These are phyloP conservation scores for Xylariaceae sp. DNA, from an alignment of 2,329 filamentous ascomycete genomes.

Conservation along the genomic window DNA sequence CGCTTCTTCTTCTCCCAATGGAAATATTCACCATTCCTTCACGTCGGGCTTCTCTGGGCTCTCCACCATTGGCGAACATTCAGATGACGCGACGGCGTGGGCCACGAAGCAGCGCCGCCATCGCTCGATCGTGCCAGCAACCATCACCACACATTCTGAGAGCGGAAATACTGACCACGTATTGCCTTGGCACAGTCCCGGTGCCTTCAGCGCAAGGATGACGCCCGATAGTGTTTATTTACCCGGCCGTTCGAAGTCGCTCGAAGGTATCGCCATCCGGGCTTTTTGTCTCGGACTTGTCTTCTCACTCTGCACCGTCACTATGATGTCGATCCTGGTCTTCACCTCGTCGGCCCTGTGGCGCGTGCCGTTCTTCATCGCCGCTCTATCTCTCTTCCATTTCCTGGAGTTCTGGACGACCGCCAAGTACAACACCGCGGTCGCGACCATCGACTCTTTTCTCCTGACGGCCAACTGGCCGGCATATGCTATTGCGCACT, in stretches of 20 bases:
- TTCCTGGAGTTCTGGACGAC: conserved; percentile 96
- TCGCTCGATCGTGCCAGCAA: conserved; percentile 11
- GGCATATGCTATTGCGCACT: conserved; percentile 78
- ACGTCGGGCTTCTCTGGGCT: conserved; percentile 19
- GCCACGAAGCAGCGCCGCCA: conserved; percentile 26
- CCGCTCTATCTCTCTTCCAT: conserved; percentile 73
- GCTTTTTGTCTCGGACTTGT: conserved; percentile 50
- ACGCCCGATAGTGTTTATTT: conserved; percentile 38
- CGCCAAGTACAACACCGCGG: conserved; percentile 72
- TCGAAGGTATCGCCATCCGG: conserved; percentile 54
- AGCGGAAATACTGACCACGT: conserved; percentile 26
- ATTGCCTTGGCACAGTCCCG: conserved; percentile 32
- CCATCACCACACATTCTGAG: conserved; percentile 4
- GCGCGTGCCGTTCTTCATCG: conserved; percentile 62
- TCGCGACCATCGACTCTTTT: conserved; percentile 69
- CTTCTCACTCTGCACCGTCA: conserved; percentile 35
- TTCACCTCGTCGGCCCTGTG: conserved; percentile 46
- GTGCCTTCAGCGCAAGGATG: conserved; percentile 26
- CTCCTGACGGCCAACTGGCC: conserved; percentile 80
- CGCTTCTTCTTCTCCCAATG: background rate
- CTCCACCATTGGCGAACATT: conserved; percentile 17
- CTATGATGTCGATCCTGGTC: conserved; percentile 33
- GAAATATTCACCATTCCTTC: background rate
- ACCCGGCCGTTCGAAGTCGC: conserved; percentile 48
- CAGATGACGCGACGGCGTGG: conserved; percentile 27